phyloP scores from a whole-genome alignment of 371 early-diverging fungal genomes.

The Gilbertella persicaria region DNA sequence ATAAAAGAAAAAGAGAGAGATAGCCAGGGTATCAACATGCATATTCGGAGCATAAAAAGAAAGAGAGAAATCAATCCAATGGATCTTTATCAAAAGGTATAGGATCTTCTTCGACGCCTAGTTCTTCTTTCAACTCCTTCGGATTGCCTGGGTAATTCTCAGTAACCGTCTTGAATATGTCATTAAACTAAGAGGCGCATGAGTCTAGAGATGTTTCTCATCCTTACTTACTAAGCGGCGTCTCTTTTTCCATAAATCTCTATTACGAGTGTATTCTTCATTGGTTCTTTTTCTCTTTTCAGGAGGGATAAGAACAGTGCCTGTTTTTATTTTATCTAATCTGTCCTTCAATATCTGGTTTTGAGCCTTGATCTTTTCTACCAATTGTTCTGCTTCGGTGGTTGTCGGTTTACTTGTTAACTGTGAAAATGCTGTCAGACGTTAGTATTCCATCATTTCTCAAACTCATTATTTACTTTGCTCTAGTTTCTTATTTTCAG shows the following conservation, averaged over 20 bases:
- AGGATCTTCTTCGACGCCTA: conserved; percentile 31
- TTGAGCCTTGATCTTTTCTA: conserved; percentile 6
- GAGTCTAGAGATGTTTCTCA: too few relatives aligned
- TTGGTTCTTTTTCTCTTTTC: conserved; percentile 21
- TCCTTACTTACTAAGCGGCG: conserved; percentile 18
- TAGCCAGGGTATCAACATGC: conserved; percentile 4
- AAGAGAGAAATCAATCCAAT: background rate
- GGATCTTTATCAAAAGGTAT: conserved; percentile 23
- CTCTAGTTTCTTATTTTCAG: conserved; percentile 10
- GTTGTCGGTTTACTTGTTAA: conserved; percentile 16
- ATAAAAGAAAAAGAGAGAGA: background rate
- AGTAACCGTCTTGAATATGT: conserved; percentile 16
- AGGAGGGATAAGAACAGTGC: conserved; percentile 9
- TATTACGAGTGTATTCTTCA: conserved; percentile 8
- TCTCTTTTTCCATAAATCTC: conserved; percentile 25
- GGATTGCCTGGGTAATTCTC: conserved; percentile 24
- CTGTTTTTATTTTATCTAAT: conserved; percentile 4
- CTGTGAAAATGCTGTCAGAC: background rate
- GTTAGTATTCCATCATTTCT: background rate
- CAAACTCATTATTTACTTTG: conserved; percentile 5
- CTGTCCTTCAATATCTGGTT: conserved; percentile 7
- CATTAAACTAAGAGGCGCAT: conserved; percentile 15
- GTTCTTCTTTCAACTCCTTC: conserved; percentile 16
- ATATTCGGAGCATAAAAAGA: background rate
- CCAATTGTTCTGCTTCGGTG: conserved; percentile 8